phyloP scores from a whole-genome alignment of 345 rosid genomes.

The Eucalyptus microcorys region DNA sequence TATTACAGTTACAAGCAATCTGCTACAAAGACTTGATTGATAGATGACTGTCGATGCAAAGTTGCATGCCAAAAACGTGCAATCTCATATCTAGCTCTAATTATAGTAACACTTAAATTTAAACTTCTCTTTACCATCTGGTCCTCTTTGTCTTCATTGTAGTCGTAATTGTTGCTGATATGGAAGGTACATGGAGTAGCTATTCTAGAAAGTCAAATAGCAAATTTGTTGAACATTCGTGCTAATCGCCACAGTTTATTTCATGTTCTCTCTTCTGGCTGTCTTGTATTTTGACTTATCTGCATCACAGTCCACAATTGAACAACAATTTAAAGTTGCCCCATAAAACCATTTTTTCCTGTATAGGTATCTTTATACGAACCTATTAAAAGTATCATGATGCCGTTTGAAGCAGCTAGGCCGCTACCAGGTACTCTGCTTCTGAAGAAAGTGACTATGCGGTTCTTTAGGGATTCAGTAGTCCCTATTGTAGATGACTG shows the following conservation, averaged over 20 bases:
- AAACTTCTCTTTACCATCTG: background rate
- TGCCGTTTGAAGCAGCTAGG: conserved; percentile 34
- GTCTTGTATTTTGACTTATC: background rate
- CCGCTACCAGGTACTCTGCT: conserved; percentile 38
- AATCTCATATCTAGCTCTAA: background rate
- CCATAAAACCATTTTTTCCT: background rate
- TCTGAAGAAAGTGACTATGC: conserved; percentile 45
- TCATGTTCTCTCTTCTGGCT: background rate
- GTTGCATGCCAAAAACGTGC: background rate
- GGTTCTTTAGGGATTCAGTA: conserved; percentile 43
- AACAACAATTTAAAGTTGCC: background rate
- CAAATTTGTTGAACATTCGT: background rate
- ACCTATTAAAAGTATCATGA: conserved; percentile 56
- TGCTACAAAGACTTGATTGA: background rate
- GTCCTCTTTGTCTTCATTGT: background rate
- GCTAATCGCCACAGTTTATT: background rate
- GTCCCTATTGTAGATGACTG: conserved; percentile 61
- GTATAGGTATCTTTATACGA: conserved; percentile 37
- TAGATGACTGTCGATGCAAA: background rate
- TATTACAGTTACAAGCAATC: background rate
- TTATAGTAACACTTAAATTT: background rate
- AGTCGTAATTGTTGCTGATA: background rate
- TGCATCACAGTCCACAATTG: background rate
- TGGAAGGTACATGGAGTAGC: background rate
- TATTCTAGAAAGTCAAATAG: background rate